Conservation (phyloP, 192 early-diverging fungal genomes). For the Backusella tuberculispora region DNA sequence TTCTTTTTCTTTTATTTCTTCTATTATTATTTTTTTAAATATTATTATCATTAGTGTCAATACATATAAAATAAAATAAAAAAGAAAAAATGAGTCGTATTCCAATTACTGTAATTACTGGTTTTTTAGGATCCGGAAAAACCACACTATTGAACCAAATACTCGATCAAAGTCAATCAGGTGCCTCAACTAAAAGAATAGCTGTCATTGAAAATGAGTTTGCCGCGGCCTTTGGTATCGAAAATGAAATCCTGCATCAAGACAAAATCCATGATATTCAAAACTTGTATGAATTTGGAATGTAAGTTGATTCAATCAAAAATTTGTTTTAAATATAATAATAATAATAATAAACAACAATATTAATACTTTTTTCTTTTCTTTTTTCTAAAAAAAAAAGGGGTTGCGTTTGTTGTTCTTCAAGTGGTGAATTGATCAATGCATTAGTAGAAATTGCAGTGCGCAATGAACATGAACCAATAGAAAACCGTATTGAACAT, state of each 20-base stretch:
- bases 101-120: slow-evolving; percentile 68
- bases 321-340: neutral
- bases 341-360: neutral
- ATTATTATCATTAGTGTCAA: neutral
- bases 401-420: slow-evolving; percentile 38
- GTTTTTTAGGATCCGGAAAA: slow-evolving; percentile 56
- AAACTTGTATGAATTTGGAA: slow-evolving; percentile 50
- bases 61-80: neutral
- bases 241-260: slow-evolving; percentile 33
- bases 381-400: neutral
- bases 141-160: slow-evolving; percentile 42
- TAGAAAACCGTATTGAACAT: slow-evolving; percentile 34
- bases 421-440: slow-evolving; percentile 34
- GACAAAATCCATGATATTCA: slow-evolving; percentile 62
- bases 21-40: neutral
- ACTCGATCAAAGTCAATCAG: slow-evolving; percentile 20
- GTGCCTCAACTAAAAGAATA: slow-evolving; percentile 22
- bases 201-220: slow-evolving; percentile 50
- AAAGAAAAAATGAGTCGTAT: slow-evolving; percentile 28
- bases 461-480: slow-evolving; percentile 24
- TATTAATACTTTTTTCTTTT: neutral
- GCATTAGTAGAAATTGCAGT: slow-evolving; percentile 34
- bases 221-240: slow-evolving; percentile 50
- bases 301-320: neutral
- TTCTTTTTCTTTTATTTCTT: neutral